Percentiles rank a stretch among this genome's conserved stretches.
phyloP scores from a whole-genome alignment of 805 yeast genomes.

The Hermanozyma aechmeae region DNA sequence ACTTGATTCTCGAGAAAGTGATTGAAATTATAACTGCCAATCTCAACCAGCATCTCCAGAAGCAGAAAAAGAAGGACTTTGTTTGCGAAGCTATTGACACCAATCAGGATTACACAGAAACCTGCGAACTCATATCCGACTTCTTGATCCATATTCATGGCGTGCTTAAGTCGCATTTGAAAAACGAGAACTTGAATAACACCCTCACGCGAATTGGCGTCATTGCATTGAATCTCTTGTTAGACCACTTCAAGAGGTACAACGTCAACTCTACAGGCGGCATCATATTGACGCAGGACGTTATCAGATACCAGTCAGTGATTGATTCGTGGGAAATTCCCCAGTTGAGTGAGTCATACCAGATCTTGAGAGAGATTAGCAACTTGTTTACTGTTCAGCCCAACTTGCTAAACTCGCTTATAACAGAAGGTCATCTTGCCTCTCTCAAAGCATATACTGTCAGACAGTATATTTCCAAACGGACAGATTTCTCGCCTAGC shows the following conservation, averaged over 20 bases:
- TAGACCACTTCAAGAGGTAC: slow-evolving; percentile 67
- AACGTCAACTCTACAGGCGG: slow-evolving; percentile 80
- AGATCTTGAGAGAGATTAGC: slow-evolving; percentile 70
- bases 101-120: slow-evolving; percentile 49
- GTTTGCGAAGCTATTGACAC: slow-evolving; percentile 32
- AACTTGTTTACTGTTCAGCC: slow-evolving; percentile 81
- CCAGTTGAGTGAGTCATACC: slow-evolving; percentile 53
- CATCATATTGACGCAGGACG: slow-evolving; percentile 70
- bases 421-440: slow-evolving; percentile 72
- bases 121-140: slow-evolving; percentile 55
- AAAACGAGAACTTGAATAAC: slow-evolving; percentile 35
- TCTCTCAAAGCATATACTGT: slow-evolving; percentile 53
- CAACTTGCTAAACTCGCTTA: slow-evolving; percentile 64
- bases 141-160: slow-evolving; percentile 38
- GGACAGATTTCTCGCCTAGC: slow-evolving; percentile 60
- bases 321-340: slow-evolving; percentile 61
- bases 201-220: slow-evolving; percentile 51
- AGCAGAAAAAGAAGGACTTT: slow-evolving; percentile 73
- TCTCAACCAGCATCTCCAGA: slow-evolving; percentile 37
- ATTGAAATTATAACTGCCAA: slow-evolving; percentile 43
- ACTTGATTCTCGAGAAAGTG: slow-evolving; percentile 52
- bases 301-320: slow-evolving; percentile 62
- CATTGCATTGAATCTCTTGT: slow-evolving; percentile 45
- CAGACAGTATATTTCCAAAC: slow-evolving; percentile 55
- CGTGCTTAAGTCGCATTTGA: slow-evolving; percentile 27